Evolutionary conservation across 2,329 filamentous ascomycete genomes (phyloP).

Genomic region (Endoconidiophora polonica): DNA sequence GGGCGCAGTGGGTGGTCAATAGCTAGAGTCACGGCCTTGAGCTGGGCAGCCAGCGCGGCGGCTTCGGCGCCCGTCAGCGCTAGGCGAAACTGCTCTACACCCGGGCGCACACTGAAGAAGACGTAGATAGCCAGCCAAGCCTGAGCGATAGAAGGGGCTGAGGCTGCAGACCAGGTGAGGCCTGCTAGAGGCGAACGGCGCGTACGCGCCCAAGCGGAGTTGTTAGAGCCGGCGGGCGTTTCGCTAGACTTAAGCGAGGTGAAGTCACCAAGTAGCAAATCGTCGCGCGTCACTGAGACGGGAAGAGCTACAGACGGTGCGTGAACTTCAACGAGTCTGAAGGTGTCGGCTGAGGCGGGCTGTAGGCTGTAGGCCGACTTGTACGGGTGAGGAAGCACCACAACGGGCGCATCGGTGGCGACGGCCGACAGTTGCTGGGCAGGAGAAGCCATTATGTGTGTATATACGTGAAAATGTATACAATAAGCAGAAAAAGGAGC

Average conservation of each 20-base stretch:
- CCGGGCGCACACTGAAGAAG: conserved; percentile 33
- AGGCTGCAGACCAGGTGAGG: conserved; percentile 26
- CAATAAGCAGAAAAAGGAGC: neutral
- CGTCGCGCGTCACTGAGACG: conserved; percentile 19
- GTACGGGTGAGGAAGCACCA: conserved; percentile 35
- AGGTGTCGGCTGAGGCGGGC: conserved; percentile 20
- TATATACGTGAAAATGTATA: neutral
- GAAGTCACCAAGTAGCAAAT: conserved; percentile 29
- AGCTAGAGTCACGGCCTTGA: conserved; percentile 31
- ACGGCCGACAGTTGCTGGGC: conserved; percentile 12
- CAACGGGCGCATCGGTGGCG: conserved; percentile 22
- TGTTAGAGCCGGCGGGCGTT: conserved; percentile 33
- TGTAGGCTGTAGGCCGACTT: conserved; percentile 28
- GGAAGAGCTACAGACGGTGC: conserved; percentile 17
- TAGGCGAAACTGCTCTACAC: conserved; percentile 32
- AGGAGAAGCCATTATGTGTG: conserved; percentile 5
- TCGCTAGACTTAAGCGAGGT: conserved; percentile 32
- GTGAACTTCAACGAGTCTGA: conserved; percentile 21
- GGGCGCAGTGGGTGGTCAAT: conserved; percentile 29
- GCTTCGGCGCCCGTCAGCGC: conserved; percentile 25
- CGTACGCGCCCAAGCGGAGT: conserved; percentile 40
- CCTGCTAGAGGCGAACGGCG: conserved; percentile 32
- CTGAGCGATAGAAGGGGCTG: conserved; percentile 30
- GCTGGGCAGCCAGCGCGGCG: conserved; percentile 22
- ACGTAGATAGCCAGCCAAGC: conserved; percentile 36